Base-by-base conservation (phyloP, 2,329 filamentous ascomycete species). In the Mollisiaceae sp. region DNA sequence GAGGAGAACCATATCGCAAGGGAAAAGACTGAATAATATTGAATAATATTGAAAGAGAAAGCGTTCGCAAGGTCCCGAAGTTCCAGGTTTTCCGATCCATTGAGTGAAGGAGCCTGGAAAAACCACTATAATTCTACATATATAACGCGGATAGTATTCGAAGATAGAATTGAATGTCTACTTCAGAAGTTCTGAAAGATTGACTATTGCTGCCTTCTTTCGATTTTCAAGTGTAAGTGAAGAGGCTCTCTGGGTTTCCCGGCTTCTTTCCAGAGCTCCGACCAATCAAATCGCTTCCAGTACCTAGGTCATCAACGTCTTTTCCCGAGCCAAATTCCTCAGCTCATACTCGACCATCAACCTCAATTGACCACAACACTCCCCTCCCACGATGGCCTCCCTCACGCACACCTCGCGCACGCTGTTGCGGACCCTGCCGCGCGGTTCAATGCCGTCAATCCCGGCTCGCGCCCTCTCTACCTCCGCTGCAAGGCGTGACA, bases 321-420 rank as follows among this genome's bases (percentile, higher is more conserved):
- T 54, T 54, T 50, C 45, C 50, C 50, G 50, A 54, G 32, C 32
- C 50, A 57, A 57, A 67, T 60, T 58, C 55, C 66, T 65, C 63
- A 65, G 57, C 59, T 63, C 64, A 65, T 43, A 58, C 35, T 50
- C 56, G 24, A 54, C 22, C 43, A 60, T 39, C 43, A 36, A 24
- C 38, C 62, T 52, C 67, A 69, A 72, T 71, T 70, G 63, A 59
- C 41, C 47, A 63, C 67, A 65, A 54, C 66, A 67, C 56, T 59
- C 39, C 64, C 64, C 60, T 67, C 67, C 45, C 77, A 79, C 78
- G 76, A 91, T 91, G 89, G 88, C 88, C 80, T 83, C 88, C 78
- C 86, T 93, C 79, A 81, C 88, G 77, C 84, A 85, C 78, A 85
- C 88, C 78, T 87, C 90, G 78, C 87, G 88, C 80, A 83, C 87